A percentile compares a stretch with the other conserved stretches of the same genome.
Conservation (phyloP, 2,329 filamentous ascomycete genomes). For the Microdochium trichocladiopsis region DNA sequence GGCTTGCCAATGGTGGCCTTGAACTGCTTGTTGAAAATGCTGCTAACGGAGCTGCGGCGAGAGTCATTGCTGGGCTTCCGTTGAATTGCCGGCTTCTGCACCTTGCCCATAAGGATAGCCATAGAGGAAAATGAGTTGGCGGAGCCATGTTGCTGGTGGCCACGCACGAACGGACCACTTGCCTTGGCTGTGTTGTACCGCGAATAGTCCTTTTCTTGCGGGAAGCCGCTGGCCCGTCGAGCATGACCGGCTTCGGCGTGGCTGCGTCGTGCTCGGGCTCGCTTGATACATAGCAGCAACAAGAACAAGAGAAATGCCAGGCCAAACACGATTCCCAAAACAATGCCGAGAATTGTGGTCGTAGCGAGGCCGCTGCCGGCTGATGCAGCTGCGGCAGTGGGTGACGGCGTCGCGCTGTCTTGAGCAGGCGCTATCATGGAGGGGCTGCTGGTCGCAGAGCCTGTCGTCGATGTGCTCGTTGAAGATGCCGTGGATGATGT, state of each 20-base stretch:
- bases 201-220: slow-evolving; percentile 52
- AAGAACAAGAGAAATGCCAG: slow-evolving; percentile 63
- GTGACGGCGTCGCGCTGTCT: slow-evolving; percentile 12
- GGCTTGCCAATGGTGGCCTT: slow-evolving; percentile 58
- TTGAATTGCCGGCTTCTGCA: slow-evolving; percentile 38
- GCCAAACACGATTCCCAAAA: slow-evolving; percentile 74
- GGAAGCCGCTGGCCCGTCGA: slow-evolving; percentile 31
- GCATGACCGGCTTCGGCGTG: slow-evolving; percentile 39
- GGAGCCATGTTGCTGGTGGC: slow-evolving; percentile 46
- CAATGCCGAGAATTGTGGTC: slow-evolving; percentile 69
- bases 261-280: slow-evolving; percentile 48
- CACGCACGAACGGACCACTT: slow-evolving; percentile 35
- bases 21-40: slow-evolving; percentile 54
- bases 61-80: slow-evolving; percentile 52
- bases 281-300: slow-evolving; percentile 62
- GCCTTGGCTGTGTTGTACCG: slow-evolving; percentile 34
- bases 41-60: slow-evolving; percentile 41
- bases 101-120: slow-evolving; percentile 59
- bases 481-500: slow-evolving; percentile 16
- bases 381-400: slow-evolving; percentile 1
- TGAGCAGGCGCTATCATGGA: slow-evolving; percentile 20
- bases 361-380: slow-evolving; percentile 24
- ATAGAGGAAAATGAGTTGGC: slow-evolving; percentile 55
- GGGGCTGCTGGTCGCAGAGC: slow-evolving; percentile 15
- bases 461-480: slow-evolving; percentile 13